These are phyloP conservation scores for Ceratobasidium sp. DNA, from an alignment of 1,284 basidiomycete species.

Conservation along the genomic window DNA sequence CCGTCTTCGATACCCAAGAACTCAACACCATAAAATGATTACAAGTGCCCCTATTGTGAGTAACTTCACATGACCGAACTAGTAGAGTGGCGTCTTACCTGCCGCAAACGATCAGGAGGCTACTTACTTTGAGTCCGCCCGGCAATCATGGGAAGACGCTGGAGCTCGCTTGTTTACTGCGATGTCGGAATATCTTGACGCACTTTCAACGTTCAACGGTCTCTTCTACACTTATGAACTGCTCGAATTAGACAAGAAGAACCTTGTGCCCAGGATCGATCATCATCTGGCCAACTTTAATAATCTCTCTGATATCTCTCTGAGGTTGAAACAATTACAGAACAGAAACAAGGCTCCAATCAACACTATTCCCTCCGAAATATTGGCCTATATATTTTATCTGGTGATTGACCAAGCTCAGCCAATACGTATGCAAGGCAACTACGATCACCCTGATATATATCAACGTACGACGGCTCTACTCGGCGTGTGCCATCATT, in stretches of 20 bases:
- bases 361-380: background rate
- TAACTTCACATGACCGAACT: too few relatives aligned
- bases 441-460: background rate
- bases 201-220: background rate
- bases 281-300: background rate
- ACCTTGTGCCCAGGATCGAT: background rate
- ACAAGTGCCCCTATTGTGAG: too few relatives aligned
- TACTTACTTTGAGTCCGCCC: background rate
- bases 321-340: background rate
- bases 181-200: background rate
- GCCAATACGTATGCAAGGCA: background rate
- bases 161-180: background rate
- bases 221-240: background rate
- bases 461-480: background rate
- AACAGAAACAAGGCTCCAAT: background rate
- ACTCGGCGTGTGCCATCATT: background rate
- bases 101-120: background rate
- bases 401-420: background rate
- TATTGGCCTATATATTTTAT: background rate
- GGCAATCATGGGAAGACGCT: background rate
- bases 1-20: too few relatives aligned
- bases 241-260: background rate
- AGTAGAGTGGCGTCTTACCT: too few relatives aligned
- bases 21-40: too few relatives aligned
- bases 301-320: background rate